Percentiles rank a stretch among this genome's conserved stretches.
Evolutionary conservation across 1,284 basidiomycete species (phyloP).

Genomic region (Pholiota adiposa): DNA sequence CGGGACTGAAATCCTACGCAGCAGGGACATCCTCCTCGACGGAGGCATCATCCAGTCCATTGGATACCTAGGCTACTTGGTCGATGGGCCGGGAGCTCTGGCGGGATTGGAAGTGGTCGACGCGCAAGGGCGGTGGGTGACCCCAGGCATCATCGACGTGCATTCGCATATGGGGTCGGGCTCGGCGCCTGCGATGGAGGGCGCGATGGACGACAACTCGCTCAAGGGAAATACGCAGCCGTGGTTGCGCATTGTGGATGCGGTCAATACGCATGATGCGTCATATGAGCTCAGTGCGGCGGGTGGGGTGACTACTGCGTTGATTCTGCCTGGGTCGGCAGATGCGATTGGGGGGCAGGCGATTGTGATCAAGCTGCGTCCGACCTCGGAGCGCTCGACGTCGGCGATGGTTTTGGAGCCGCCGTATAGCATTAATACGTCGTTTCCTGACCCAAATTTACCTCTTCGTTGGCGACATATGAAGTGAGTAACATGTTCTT

Average conservation of each 20-base stretch:
- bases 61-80: slow-evolving; percentile 40
- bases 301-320: slow-evolving; percentile 73
- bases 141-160: slow-evolving; percentile 68
- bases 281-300: slow-evolving; percentile 59
- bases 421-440: slow-evolving; percentile 47
- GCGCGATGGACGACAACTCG: slow-evolving; percentile 59
- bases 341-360: slow-evolving; percentile 65
- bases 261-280: slow-evolving; percentile 65
- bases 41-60: slow-evolving; percentile 58
- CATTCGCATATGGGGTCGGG: slow-evolving; percentile 74
- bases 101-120: slow-evolving; percentile 46
- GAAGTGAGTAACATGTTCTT: slow-evolving; percentile 43
- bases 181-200: slow-evolving; percentile 41
- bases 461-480: slow-evolving; percentile 58
- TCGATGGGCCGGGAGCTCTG: slow-evolving; percentile 24
- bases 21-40: slow-evolving; percentile 54
- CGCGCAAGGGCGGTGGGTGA: slow-evolving; percentile 54
- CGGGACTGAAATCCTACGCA: slow-evolving; percentile 53
- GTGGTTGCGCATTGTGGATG: slow-evolving; percentile 65
- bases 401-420: slow-evolving; percentile 64
- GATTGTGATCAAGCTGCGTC: slow-evolving; percentile 67
- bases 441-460: slow-evolving; percentile 40
- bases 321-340: slow-evolving; percentile 52
- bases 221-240: slow-evolving; percentile 57
- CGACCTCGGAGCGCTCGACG: slow-evolving; percentile 55